These are phyloP conservation scores for Mycosphaerella sp. DNA, from an alignment of 2,329 filamentous ascomycete species.

Conservation along the genomic window DNA sequence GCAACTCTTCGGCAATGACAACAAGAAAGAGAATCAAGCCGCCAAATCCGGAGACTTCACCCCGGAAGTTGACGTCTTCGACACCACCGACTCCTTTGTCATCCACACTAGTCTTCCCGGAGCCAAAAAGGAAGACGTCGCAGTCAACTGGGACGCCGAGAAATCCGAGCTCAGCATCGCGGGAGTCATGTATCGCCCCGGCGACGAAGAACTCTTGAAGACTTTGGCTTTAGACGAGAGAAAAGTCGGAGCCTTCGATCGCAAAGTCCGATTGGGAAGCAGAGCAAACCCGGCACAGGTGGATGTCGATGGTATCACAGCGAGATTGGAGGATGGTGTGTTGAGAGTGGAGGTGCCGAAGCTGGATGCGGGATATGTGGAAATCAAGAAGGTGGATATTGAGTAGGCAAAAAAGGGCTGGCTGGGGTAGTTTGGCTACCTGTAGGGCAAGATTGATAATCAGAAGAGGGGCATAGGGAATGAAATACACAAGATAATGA, in stretches of 20 bases:
- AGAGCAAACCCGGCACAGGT: constrained; percentile 53
- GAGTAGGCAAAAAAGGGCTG: constrained; percentile 32
- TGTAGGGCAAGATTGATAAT: too few species aligned
- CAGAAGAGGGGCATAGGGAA: too few species aligned
- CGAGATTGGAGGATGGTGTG: constrained; percentile 73
- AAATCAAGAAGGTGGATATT: constrained; percentile 48
- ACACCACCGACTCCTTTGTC: constrained; percentile 57
- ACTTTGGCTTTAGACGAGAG: constrained; percentile 60
- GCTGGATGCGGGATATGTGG: constrained; percentile 56
- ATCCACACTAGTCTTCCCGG: constrained; percentile 70
- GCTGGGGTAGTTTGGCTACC: too few species aligned
- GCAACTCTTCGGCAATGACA: constrained; percentile 34
- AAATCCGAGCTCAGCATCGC: constrained; percentile 59
- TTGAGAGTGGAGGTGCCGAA: constrained; percentile 73
- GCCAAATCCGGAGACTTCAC: constrained; percentile 42
- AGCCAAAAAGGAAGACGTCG: constrained; percentile 70
- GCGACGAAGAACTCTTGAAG: constrained; percentile 62
- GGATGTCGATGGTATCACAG: constrained; percentile 61
- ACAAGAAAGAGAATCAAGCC: constrained; percentile 6
- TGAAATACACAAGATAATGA: too few species aligned
- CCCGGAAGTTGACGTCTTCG: constrained; percentile 70
- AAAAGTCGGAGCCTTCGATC: constrained; percentile 67
- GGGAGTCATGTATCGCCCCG: constrained; percentile 67
- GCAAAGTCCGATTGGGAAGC: constrained; percentile 57
- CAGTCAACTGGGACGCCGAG: constrained; percentile 68